Percentiles rank a stretch among this genome's conserved stretches.
phyloP scores from a whole-genome alignment of 2,329 filamentous ascomycete species.

The Ilyonectria mors-panacis region DNA sequence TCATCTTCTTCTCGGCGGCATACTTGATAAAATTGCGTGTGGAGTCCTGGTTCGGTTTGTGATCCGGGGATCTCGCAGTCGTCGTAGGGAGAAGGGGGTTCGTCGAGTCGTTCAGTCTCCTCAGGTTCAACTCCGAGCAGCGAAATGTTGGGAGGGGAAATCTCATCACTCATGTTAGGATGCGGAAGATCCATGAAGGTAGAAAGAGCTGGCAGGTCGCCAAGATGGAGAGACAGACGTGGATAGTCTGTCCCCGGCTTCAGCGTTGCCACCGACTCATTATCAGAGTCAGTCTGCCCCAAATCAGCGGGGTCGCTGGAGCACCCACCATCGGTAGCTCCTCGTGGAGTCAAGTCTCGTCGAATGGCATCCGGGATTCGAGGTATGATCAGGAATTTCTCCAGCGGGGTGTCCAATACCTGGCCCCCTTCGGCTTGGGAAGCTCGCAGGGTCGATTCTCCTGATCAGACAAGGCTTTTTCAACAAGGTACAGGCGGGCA shows the following conservation, averaged over 20 bases:
- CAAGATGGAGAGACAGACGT: slow-evolving; percentile 53
- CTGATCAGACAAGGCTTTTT: slow-evolving; percentile 49
- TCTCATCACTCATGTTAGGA: slow-evolving; percentile 13
- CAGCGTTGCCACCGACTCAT: slow-evolving; percentile 40
- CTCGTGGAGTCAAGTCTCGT: slow-evolving; percentile 25
- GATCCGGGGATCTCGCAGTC: background rate
- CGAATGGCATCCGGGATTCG: slow-evolving; percentile 49
- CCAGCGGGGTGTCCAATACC: slow-evolving; percentile 55
- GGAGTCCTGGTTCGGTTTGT: background rate
- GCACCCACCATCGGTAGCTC: background rate
- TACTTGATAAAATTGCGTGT: background rate
- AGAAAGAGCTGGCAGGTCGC: slow-evolving; percentile 42
- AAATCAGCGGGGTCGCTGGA: background rate
- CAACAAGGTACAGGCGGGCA: slow-evolving; percentile 53
- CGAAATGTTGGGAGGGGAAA: background rate
- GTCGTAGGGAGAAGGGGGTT: background rate
- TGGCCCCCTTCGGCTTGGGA: slow-evolving; percentile 47
- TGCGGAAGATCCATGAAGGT: slow-evolving; percentile 44
- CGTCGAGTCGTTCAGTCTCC: background rate
- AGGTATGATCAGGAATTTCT: slow-evolving; percentile 57
- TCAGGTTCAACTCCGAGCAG: background rate
- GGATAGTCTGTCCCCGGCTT: slow-evolving; percentile 40
- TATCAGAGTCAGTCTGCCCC: slow-evolving; percentile 35
- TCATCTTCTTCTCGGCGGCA: background rate
- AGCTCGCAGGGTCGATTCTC: slow-evolving; percentile 49